phyloP scores from a whole-genome alignment of 208 protist genomes.

The Trypanosoma mega region DNA sequence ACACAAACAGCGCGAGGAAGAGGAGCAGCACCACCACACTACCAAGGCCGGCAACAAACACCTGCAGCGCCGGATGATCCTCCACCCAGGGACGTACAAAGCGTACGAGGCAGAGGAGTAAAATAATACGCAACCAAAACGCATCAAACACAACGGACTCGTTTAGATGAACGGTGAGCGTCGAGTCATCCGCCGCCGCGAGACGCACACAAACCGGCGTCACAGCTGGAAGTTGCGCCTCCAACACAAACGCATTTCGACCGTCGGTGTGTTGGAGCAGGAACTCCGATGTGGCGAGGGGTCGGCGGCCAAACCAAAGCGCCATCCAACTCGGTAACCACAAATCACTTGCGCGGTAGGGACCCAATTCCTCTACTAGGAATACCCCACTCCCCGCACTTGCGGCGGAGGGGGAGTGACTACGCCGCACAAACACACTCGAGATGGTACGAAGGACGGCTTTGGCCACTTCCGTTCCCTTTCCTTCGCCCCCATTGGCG shows the following conservation, averaged over 20 bases:
- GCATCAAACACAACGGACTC: constrained; percentile 39
- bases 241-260: constrained; percentile 12
- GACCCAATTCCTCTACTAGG: constrained; percentile 27
- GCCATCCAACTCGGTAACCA: constrained; percentile 26
- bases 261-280: constrained; percentile 5
- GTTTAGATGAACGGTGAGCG: constrained; percentile 32
- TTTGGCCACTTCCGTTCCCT: no score
- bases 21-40: constrained; percentile 43
- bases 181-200: not conserved
- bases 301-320: constrained; percentile 23
- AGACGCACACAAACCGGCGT: constrained; percentile 28
- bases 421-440: no score
- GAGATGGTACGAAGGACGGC: no score
- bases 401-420: not conserved
- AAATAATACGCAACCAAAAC: constrained; percentile 50
- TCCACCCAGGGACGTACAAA: constrained; percentile 44
- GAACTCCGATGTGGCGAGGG: constrained; percentile 14
- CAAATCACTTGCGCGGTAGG: constrained; percentile 13
- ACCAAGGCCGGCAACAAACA: constrained; percentile 43
- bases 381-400: not conserved
- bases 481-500: not conserved
- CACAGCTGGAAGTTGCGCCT: constrained; percentile 8
- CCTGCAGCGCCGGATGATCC: constrained; percentile 39
- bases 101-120: constrained; percentile 26
- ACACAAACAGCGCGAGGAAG: constrained; percentile 37